Conservation (phyloP, 2,329 filamentous ascomycete species). For the Chaetomiaceae sp. region DNA sequence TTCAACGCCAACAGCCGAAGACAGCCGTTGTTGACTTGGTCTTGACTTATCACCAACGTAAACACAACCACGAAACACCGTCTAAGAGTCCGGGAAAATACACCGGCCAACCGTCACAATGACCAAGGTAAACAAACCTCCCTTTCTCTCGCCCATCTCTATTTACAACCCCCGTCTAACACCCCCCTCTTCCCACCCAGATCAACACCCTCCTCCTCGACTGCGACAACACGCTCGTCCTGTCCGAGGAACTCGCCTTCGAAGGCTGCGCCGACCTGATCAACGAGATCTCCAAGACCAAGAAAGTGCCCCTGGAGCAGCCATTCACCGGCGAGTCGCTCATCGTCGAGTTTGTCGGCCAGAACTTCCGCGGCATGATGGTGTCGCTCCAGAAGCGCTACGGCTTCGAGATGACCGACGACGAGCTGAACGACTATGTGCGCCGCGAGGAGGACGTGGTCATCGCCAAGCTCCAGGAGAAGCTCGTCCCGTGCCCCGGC, state of each 20-base stretch:
- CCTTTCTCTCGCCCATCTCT: background rate
- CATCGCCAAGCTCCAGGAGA: slow-evolving; percentile 70
- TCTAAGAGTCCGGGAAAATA: background rate
- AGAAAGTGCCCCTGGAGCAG: slow-evolving; percentile 51
- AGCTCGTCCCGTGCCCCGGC: slow-evolving; percentile 64
- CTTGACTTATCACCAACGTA: background rate
- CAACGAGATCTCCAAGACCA: slow-evolving; percentile 74
- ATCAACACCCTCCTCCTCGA: slow-evolving; percentile 72
- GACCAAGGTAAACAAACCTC: slow-evolving; percentile 17
- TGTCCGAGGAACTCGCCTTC: slow-evolving; percentile 86
- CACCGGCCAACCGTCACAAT: slow-evolving; percentile 15
- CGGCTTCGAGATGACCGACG: slow-evolving; percentile 63
- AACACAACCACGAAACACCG: background rate
- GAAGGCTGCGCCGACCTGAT: slow-evolving; percentile 85
- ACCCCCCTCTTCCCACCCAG: slow-evolving; percentile 33
- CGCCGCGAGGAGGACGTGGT: slow-evolving; percentile 75
- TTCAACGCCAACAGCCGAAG: too few relatives aligned
- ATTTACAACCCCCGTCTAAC: too few relatives aligned
- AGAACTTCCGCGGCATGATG: slow-evolving; percentile 95
- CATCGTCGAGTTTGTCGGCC: slow-evolving; percentile 82
- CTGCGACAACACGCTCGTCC: slow-evolving; percentile 87
- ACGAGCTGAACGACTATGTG: slow-evolving; percentile 71
- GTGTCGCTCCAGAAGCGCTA: slow-evolving; percentile 69
- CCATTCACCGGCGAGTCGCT: slow-evolving; percentile 75
- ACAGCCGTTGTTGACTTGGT: too few relatives aligned